phyloP scores from a whole-genome alignment of 169 alveolate genomes.

The Plasmodium fragile region DNA sequence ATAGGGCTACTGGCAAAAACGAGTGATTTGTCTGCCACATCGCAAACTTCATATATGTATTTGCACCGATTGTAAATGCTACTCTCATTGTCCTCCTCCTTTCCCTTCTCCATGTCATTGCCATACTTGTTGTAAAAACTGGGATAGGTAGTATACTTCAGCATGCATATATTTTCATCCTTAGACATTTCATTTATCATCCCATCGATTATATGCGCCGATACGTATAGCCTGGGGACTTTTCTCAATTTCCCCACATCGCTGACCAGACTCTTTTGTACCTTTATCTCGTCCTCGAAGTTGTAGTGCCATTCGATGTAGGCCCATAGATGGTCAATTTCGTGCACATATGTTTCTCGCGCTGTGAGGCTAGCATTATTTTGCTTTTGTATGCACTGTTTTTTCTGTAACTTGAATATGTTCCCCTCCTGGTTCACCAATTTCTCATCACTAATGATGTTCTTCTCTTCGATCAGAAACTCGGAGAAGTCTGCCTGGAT shows the following conservation, averaged over 20 bases:
- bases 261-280: constrained; percentile 41
- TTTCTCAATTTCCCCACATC: constrained; percentile 40
- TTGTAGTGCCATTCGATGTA: constrained; percentile 74
- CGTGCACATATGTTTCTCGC: constrained; percentile 64
- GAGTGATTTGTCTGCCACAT: constrained; percentile 69
- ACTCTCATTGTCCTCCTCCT: not conserved
- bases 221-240: constrained; percentile 55
- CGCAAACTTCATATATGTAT: constrained; percentile 74
- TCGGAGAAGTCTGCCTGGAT: constrained; percentile 76
- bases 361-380: not conserved
- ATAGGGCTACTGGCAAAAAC: constrained; percentile 70
- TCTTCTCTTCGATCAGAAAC: constrained; percentile 60
- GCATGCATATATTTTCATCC: constrained; percentile 64
- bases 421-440: constrained; percentile 17
- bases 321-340: constrained; percentile 75
- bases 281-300: constrained; percentile 69
- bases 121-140: constrained; percentile 57
- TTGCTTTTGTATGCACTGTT: constrained; percentile 27
- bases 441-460: constrained; percentile 48
- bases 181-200: constrained; percentile 55
- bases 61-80: constrained; percentile 56
- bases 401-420: constrained; percentile 47
- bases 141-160: constrained; percentile 54
- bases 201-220: constrained; percentile 77
- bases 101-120: constrained; percentile 28